These are phyloP conservation scores for Isatis tinctoria DNA, from an alignment of 345 rosid species.

Conservation along the genomic window DNA sequence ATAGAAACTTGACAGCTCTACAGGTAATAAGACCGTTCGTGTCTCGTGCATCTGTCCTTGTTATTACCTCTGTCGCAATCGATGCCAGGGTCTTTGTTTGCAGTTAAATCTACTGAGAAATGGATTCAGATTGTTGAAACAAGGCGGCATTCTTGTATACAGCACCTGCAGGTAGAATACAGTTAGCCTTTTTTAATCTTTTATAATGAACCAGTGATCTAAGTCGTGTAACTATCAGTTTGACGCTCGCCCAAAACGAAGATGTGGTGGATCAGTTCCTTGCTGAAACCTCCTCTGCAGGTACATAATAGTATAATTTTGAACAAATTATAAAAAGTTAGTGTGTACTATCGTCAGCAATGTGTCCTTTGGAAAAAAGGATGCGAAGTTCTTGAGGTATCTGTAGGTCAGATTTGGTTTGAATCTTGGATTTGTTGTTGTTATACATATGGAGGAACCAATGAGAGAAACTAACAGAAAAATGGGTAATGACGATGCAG, in stretches of 20 bases:
- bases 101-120: conserved; percentile 80
- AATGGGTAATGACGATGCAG: conserved; percentile 38
- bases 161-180: conserved; percentile 87
- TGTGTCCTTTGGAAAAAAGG: not conserved
- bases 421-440: not conserved
- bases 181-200: not conserved
- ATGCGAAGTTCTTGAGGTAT: not conserved
- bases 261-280: conserved; percentile 74
- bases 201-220: not conserved
- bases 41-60: not conserved
- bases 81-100: conserved; percentile 1
- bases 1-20: conserved; percentile 54
- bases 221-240: conserved; percentile 38
- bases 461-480: conserved; percentile 5
- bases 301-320: conserved; percentile 24
- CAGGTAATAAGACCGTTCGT: conserved; percentile 46
- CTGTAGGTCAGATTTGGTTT: not conserved
- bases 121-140: conserved; percentile 78
- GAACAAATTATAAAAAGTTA: not conserved
- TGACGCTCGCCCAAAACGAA: conserved; percentile 92
- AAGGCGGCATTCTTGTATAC: conserved; percentile 75
- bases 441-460: not conserved
- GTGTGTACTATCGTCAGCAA: not conserved
- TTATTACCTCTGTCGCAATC: not conserved
- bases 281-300: conserved; percentile 61